Evolutionary conservation across 495 filamentous ascomycete genomes (phyloP), one percentile per base, ranked within the genome.

Genomic region (Tuber indicum): DNA sequence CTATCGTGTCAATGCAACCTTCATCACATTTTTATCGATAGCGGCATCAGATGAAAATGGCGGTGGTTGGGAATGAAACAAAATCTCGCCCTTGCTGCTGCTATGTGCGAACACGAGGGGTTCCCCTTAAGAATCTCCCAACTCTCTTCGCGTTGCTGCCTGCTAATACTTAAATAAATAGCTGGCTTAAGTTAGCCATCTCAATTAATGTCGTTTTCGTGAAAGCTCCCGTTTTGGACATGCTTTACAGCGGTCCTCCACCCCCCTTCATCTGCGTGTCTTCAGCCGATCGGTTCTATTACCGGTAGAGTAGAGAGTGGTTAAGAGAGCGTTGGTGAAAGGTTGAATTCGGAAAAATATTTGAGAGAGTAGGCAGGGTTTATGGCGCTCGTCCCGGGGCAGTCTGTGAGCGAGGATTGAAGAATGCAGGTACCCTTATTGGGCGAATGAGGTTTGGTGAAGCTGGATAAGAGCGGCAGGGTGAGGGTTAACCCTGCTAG

Each of bases 21-120:
- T n/a, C n/a, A n/a, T 66, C 32, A 32, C 58, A 66, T 36, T 66
- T 66, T 36, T 66, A 66, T 66, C 58, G 58, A 66, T 66, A 66
- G 58, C 26, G 14, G n/a, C 26, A 32, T 66, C 14, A 66, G 58
- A 32, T 26, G 58, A 62, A n/a, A 66, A 66, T 66, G 58, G 58
- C 58, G 58, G 58, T 66, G 58, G 58, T 14, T 66, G 58, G 58
- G 58, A 66, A 26, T 36, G 58, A 66, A 66, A 66, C 26, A 1
- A 36, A 36, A 32, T 36, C 58, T 32, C 17, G 58, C 58, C 26
- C 58, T 32, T 66, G 26, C 58, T 36, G 26, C 58, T 17, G 58
- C 3, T 36, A 6, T 17, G 5, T 66, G 3, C 14, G 14, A 66
- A 66, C 58, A 66, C 26, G 58, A 66, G 58, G 58, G 58, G n/a